Conservation (phyloP, 257 asterid species). For the Penstemon barbatus region DNA sequence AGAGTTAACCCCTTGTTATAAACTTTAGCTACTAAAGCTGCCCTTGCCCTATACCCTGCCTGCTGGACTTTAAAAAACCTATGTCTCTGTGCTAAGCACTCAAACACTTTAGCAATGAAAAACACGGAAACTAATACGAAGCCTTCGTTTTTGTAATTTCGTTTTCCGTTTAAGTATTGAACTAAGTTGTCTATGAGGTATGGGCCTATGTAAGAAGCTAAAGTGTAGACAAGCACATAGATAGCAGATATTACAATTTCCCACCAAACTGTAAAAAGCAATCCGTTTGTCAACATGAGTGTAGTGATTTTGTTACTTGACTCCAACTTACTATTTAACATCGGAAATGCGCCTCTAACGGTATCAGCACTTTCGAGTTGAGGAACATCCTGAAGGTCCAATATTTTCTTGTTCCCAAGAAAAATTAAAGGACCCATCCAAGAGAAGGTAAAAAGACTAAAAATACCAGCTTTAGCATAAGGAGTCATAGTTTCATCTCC, state of each 20-base stretch:
- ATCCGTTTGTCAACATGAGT: constrained; percentile 67
- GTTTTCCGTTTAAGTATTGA: constrained; percentile 62
- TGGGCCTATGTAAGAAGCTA: constrained; percentile 73
- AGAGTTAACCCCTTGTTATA: constrained; percentile 75
- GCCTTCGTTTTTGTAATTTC: constrained; percentile 55
- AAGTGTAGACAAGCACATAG: constrained; percentile 46
- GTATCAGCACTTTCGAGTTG: constrained; percentile 59
- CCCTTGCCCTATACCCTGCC: constrained; percentile 78
- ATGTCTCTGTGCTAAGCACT: constrained; percentile 72
- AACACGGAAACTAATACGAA: constrained; percentile 54
- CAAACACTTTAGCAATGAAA: constrained; percentile 63
- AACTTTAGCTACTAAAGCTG: constrained; percentile 73
- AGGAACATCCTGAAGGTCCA: constrained; percentile 94
- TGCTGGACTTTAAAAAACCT: constrained; percentile 73
- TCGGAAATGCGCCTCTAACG: constrained; percentile 58
- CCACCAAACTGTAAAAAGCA: constrained; percentile 52
- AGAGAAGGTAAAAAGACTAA: constrained; percentile 65
- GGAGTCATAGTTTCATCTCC: constrained; percentile 84
- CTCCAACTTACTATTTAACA: constrained; percentile 50
- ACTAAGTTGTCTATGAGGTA: constrained; percentile 76
- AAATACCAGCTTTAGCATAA: constrained; percentile 57
- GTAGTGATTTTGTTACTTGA: constrained; percentile 51
- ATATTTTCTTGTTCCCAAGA: constrained; percentile 56
- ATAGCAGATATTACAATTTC: constrained; percentile 53
- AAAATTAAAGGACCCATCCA: constrained; percentile 75